Base-by-base conservation (phyloP, 2,329 filamentous ascomycete genomes). In the Kalaharituber pfeilii region DNA sequence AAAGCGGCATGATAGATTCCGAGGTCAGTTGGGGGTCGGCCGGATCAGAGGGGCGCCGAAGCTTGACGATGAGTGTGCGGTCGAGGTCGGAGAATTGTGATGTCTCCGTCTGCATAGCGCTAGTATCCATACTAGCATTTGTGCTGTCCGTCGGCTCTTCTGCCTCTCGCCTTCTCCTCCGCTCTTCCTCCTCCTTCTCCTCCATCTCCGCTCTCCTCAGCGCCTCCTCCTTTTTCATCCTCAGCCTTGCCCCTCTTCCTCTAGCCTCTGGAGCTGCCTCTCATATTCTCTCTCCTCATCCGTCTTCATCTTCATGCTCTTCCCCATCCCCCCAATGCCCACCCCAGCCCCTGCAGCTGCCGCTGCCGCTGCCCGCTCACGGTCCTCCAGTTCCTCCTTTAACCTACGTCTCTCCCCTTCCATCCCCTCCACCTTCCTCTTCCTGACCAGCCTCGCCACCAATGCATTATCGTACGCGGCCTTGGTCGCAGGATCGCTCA, bases 341-440 rank as follows among this genome's bases (percentile, higher is more conserved):
- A 22, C 39, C 29, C 51, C 55, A 28, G 28, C 13, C 3, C n/a
- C 47, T 1, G 13, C 47, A 5, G 9, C 24, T n/a, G 47, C 47
- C 9, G 28, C 26, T 13, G 15, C 24, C 3, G 18, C 18, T 3
- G 44, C 44, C 24, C 44, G 13, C 47, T 50, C 47, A 18, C 72
- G 60, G 28, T 66, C 60, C 61, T 75, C 73, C 54, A 76, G 61
- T 52, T 76, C 73, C 56, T 74, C 72, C 62, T 72, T 73, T 71
- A 76, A 71, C 60, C 67, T 64, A 50, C 69, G 65, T 51, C 73
- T 57, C 53, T 69, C 68, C 53, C 71, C 65, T 49, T 72, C 68
- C 47, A 50, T 50, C 11, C 4, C 24, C 47, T 50, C 47, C 25
- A 15, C 26, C n/a, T 50, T 50, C 50, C 69, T 65, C 56, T 66